Evolutionary conservation across 2,329 filamentous ascomycete species (phyloP).

Genomic region (Fusarium sp.): DNA sequence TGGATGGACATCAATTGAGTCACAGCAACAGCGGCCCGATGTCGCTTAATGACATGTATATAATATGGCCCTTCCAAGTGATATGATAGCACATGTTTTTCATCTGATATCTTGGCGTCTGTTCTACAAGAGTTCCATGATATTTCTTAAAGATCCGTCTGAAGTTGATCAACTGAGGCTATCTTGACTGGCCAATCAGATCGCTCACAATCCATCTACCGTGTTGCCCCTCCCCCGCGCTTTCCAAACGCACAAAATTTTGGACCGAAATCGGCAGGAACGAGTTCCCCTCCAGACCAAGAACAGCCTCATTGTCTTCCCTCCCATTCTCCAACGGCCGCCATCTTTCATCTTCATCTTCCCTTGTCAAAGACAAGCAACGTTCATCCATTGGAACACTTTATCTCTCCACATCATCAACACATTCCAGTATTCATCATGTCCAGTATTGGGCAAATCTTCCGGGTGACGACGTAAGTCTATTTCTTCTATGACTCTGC

Average conservation of each 20-base stretch:
- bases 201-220: background rate
- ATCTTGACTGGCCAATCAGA: conserved; percentile 10
- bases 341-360: conserved; percentile 16
- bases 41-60: conserved; percentile 12
- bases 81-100: background rate
- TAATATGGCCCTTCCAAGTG: background rate
- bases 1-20: conserved; percentile 12
- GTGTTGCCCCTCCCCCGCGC: conserved; percentile 26
- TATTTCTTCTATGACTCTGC: background rate
- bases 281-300: background rate
- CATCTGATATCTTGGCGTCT: background rate
- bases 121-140: background rate
- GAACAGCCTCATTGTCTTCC: background rate
- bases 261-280: conserved; percentile 31
- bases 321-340: conserved; percentile 31
- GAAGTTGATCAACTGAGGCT: conserved; percentile 4
- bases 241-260: conserved; percentile 14
- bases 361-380: conserved; percentile 11
- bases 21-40: conserved; percentile 26
- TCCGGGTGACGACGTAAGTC: conserved; percentile 72
- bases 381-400: background rate
- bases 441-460: conserved; percentile 84
- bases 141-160: background rate
- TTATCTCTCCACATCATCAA: background rate
- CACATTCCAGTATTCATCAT: conserved; percentile 61